Evolutionary conservation across 106 monocot genomes (phyloP).

Genomic region (Cymbidium sinense): DNA sequence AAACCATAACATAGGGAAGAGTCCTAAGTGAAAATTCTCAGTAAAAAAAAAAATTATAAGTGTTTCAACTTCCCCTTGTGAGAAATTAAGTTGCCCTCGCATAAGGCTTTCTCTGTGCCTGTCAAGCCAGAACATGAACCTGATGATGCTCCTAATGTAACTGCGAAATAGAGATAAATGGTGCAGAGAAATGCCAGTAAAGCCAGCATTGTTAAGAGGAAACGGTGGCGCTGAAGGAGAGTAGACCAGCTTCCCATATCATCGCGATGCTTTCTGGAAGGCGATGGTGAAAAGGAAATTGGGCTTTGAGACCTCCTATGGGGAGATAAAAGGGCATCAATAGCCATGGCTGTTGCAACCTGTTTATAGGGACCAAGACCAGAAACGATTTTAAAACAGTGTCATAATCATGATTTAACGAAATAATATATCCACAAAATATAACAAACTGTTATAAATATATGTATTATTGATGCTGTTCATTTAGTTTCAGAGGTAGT

Average conservation of each 20-base stretch:
- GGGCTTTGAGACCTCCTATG: slow-evolving; percentile 57
- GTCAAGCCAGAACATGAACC: slow-evolving; percentile 49
- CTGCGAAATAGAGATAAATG: slow-evolving; percentile 84
- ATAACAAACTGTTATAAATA: no score
- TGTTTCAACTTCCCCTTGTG: slow-evolving; percentile 57
- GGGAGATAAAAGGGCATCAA: slow-evolving; percentile 66
- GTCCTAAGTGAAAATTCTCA: no score
- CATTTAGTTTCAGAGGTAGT: no score
- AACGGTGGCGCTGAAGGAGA: slow-evolving; percentile 66
- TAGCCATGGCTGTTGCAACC: slow-evolving; percentile 30
- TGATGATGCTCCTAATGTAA: slow-evolving; percentile 42
- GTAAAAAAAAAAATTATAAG: slow-evolving; percentile 21
- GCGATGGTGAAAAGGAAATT: slow-evolving; percentile 20
- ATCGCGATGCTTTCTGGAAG: slow-evolving; percentile 43
- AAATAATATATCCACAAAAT: neutral
- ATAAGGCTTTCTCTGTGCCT: slow-evolving; percentile 51
- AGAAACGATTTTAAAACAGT: neutral
- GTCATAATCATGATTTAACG: neutral
- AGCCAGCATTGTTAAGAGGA: slow-evolving; percentile 67
- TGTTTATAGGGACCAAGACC: neutral
- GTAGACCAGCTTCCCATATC: slow-evolving; percentile 55
- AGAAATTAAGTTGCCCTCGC: slow-evolving; percentile 42
- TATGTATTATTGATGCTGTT: no score
- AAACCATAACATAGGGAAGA: no score
- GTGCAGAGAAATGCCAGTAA: slow-evolving; percentile 73